phyloP scores from a whole-genome alignment of 768 basidiomycete species.

The Saitozyma podzolica region DNA sequence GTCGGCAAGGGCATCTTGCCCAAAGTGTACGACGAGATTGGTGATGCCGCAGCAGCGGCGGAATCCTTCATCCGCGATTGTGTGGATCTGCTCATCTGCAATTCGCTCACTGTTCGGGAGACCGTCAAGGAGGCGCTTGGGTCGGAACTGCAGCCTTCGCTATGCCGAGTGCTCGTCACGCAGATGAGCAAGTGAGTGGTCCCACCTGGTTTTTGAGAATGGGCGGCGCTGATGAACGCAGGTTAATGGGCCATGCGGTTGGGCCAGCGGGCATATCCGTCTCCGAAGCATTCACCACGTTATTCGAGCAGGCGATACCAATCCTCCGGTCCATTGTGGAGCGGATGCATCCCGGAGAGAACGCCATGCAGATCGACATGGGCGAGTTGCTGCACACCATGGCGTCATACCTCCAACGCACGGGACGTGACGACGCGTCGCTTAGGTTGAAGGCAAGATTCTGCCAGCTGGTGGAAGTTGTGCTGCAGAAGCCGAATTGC shows the following conservation, averaged over 20 bases:
- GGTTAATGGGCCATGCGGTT: conserved; percentile 27
- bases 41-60: conserved; percentile 15
- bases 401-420: conserved; percentile 66
- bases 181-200: conserved; percentile 70
- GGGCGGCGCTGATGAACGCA: conserved; percentile 2
- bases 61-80: conserved; percentile 51
- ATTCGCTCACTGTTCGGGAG: conserved; percentile 70
- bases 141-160: conserved; percentile 68
- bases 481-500: conserved; percentile 65
- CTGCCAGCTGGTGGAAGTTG: conserved; percentile 68
- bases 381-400: conserved; percentile 57
- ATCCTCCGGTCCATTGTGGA: conserved; percentile 79
- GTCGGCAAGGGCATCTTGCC: conserved; percentile 35
- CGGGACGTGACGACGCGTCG: conserved; percentile 58
- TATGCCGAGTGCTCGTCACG: conserved; percentile 68
- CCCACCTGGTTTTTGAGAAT: not conserved
- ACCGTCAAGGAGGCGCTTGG: conserved; percentile 78
- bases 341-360: conserved; percentile 61
- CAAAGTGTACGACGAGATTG: conserved; percentile 22
- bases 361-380: conserved; percentile 58
- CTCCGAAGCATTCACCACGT: conserved; percentile 29
- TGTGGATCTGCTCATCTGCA: conserved; percentile 68
- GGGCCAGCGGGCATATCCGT: conserved; percentile 19
- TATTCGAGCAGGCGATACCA: conserved; percentile 63
- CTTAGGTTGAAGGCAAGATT: conserved; percentile 73